Base-by-base conservation (phyloP, 495 filamentous ascomycete genomes). In the Podospora pseudocomata region DNA sequence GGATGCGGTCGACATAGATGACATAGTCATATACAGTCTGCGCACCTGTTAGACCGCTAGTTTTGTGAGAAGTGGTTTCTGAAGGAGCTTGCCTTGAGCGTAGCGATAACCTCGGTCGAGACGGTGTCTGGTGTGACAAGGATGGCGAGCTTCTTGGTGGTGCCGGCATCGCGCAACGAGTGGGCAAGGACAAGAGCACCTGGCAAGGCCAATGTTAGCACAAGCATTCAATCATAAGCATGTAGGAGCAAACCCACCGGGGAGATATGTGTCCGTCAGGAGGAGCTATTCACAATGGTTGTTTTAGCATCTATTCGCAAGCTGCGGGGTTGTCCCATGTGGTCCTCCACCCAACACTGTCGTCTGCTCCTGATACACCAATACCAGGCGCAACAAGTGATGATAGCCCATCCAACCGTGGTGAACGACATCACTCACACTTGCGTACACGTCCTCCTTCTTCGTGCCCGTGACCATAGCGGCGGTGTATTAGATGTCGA, bases 131-230 rank as follows among this genome's bases (percentile, higher is more conserved):
- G 83, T 15, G 92, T 96, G 74, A 92, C 88, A 63, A 98, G 83
- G 72, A 90, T 89, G 61, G 91, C 92, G 70, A 99, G 84, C 81
- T 90, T 94, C 81, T 92, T 95, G 65, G 80, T 88, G 30, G 95
- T 92, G 64, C 92, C 91, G 73, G 88, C 90, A 89, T 98, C 96
- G 79, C 92, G 91, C 63, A 99, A 82, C 49, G 95, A 97, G 82
- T 97, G 93, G 65, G 92, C 94, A 68, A 99, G 87, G 39, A 99
- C 94, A 67, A 94, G 87, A 66, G 94, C 94, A 77, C 95, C 93
- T 94, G 55, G 54, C 3, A 20, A 16, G 64, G 18, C 75, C 68
- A 75, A 71, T 18, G 60, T 18, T 1, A 27, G 3, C 66, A 67
- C 23, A 73, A 44, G 66, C 60, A 68, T n/a, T 15, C 11, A 63